Base-by-base conservation (phyloP, 352 stramenopile species). In the Thraustochytrium sp. region DNA sequence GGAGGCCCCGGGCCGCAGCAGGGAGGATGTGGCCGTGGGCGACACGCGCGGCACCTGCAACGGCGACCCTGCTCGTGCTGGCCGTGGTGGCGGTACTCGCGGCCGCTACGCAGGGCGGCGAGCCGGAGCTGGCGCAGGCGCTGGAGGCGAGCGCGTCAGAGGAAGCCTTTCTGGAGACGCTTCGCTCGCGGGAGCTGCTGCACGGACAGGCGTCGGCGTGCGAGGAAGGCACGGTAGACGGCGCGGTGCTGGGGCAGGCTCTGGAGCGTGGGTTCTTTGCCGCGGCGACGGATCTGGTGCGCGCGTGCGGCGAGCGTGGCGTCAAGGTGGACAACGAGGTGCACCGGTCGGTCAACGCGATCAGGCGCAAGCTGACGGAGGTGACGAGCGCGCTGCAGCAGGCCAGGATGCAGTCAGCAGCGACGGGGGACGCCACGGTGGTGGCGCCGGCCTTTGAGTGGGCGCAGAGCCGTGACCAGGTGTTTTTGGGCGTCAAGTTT, bases 401-500 rank as follows among this genome's bases (percentile, higher is more conserved):
- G 37, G 29, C 40, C 23, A 75, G 53, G 37, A 0, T 54, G 38
- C 37, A 54, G 5, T n/a, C n/a, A n/a, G n/a, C n/a, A n/a, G n/a
- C n/a, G 26, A 72, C 13, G 18, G 48, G 16, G 16, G 18, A 18
- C 34, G 48, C 36, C 23, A 75, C 62, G 16, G 44, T 80, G 13
- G 68, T 80, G 8, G 68, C 68, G 31, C 86, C 86, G 2, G 86
- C 86, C 34, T 88, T 88, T 49, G 76, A 88, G 61, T 89, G 86
- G 86, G 86, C 86, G n/a, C 86, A 89, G 40, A 82, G 38, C 61
- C 56, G 74, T 18, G 54, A 85, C 42, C 49, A 84, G 55, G 36
- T 89, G 8, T 88, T 86, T 46, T 55, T 89, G 21, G 73, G 56
- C 31, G 78, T 86, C 38, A 89, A 89, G 82, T 88, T 89, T 72